These are phyloP conservation scores for Gossypium schwendimanii DNA, from an alignment of 441 rosid genomes.

Conservation along the genomic window DNA sequence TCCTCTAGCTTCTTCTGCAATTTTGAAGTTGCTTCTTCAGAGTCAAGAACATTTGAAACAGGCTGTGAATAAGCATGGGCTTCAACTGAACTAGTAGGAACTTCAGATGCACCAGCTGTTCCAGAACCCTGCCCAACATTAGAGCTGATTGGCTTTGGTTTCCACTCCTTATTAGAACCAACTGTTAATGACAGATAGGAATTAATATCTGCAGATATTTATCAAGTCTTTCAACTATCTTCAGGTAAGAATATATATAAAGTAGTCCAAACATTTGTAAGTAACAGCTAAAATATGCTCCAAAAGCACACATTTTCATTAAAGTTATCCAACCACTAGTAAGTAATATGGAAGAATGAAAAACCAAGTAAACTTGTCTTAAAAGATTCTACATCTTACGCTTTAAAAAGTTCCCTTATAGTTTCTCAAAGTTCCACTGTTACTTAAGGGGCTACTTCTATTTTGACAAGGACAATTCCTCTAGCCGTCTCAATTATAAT, in stretches of 20 bases:
- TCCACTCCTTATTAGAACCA: constrained; percentile 79
- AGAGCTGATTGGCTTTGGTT: constrained; percentile 65
- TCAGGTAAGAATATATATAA: neutral
- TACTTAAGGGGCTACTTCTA: neutral
- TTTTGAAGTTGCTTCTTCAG: constrained; percentile 55
- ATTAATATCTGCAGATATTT: constrained; percentile 16
- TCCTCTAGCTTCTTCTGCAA: constrained; percentile 72
- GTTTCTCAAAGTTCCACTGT: neutral
- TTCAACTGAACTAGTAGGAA: constrained; percentile 39
- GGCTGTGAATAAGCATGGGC: constrained; percentile 30
- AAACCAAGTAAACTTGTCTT: constrained; percentile 4
- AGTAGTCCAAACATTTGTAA: neutral
- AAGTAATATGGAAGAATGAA: neutral
- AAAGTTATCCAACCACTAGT: neutral
- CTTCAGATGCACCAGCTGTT: constrained; percentile 42
- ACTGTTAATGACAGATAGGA: constrained; percentile 31
- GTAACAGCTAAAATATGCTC: neutral
- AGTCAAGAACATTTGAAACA: constrained; percentile 34
- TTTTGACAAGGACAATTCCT: neutral
- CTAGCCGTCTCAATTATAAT: neutral
- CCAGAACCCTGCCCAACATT: constrained; percentile 46
- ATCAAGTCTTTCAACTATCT: constrained; percentile 6
- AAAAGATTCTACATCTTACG: neutral
- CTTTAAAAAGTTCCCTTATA: neutral
- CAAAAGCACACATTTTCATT: neutral